These are phyloP conservation scores for Candida pseudoglaebosa DNA, from an alignment of 805 yeast species.

Conservation along the genomic window DNA sequence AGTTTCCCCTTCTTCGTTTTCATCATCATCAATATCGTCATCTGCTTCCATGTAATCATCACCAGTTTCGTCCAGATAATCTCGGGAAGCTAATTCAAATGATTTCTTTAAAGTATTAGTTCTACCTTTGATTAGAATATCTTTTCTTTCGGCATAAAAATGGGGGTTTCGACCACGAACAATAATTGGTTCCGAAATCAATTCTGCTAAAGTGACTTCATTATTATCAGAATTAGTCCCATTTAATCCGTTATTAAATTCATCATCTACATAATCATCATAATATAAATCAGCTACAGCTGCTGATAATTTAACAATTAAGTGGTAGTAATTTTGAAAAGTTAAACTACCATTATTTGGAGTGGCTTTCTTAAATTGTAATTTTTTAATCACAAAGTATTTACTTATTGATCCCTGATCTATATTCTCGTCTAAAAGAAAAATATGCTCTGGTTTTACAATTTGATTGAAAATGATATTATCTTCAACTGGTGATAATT, in stretches of 20 bases:
- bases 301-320: slow-evolving; percentile 31
- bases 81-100: slow-evolving; percentile 11
- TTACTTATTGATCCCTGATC: slow-evolving; percentile 22
- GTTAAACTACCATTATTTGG: slow-evolving; percentile 48
- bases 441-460: slow-evolving; percentile 22
- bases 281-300: slow-evolving; percentile 36
- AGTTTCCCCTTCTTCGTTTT: slow-evolving; percentile 5
- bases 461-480: slow-evolving; percentile 10
- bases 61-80: background rate
- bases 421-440: slow-evolving; percentile 19
- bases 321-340: slow-evolving; percentile 44
- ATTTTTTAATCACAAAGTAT: slow-evolving; percentile 34
- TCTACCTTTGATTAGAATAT: slow-evolving; percentile 36
- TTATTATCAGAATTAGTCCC: slow-evolving; percentile 20
- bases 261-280: slow-evolving; percentile 35
- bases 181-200: slow-evolving; percentile 43
- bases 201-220: slow-evolving; percentile 27
- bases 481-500: slow-evolving; percentile 5
- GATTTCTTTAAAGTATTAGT: slow-evolving; percentile 15
- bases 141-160: slow-evolving; percentile 53
- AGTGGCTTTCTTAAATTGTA: slow-evolving; percentile 49
- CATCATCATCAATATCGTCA: slow-evolving; percentile 5
- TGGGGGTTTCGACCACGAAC: slow-evolving; percentile 62
- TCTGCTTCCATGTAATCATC: slow-evolving; percentile 2
- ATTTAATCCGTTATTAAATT: slow-evolving; percentile 13